These are phyloP conservation scores for Harringtonia lauricola DNA, from an alignment of 2,329 filamentous ascomycete genomes.

Conservation along the genomic window DNA sequence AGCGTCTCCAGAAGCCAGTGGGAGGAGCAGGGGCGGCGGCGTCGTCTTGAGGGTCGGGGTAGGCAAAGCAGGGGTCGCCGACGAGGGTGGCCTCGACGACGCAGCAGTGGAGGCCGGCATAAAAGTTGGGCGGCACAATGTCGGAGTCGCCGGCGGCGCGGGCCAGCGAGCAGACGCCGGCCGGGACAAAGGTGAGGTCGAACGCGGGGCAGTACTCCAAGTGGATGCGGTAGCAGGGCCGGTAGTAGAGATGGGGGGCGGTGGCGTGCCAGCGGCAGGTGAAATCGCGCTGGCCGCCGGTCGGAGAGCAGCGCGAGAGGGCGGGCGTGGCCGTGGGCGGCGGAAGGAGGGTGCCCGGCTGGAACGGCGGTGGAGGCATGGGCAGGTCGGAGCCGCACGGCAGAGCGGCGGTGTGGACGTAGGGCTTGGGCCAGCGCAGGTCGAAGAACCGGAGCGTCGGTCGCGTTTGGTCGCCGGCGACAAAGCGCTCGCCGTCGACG, in stretches of 20 bases:
- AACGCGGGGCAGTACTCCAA: conserved; percentile 21
- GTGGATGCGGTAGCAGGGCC: conserved; percentile 37
- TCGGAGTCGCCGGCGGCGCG: conserved; percentile 35
- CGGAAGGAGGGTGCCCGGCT: not conserved
- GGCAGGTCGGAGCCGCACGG: conserved; percentile 30
- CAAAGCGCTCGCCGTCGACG: conserved; percentile 38
- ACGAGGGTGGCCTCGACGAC: conserved; percentile 26
- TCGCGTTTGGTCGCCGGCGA: conserved; percentile 33
- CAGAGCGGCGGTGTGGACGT: conserved; percentile 36
- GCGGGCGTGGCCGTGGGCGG: not conserved
- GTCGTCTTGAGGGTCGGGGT: conserved; percentile 2
- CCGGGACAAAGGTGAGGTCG: conserved; percentile 4
- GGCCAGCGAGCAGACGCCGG: conserved; percentile 33
- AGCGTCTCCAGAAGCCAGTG: not conserved
- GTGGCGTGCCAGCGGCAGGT: conserved; percentile 39
- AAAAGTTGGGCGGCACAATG: conserved; percentile 31
- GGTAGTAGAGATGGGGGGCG: conserved; percentile 30
- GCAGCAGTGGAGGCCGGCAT: conserved; percentile 35
- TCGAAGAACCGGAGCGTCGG: conserved; percentile 40
- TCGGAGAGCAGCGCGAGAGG: too few relatives aligned
- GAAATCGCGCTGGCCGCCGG: conserved; percentile 17
- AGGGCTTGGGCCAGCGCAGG: conserved; percentile 36
- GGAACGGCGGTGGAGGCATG: conserved; percentile 18
- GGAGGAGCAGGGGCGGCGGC: not conserved
- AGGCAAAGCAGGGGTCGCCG: conserved; percentile 9